Base-by-base conservation (phyloP, 306 rosid genomes). In the Oemleria cerasiformis region DNA sequence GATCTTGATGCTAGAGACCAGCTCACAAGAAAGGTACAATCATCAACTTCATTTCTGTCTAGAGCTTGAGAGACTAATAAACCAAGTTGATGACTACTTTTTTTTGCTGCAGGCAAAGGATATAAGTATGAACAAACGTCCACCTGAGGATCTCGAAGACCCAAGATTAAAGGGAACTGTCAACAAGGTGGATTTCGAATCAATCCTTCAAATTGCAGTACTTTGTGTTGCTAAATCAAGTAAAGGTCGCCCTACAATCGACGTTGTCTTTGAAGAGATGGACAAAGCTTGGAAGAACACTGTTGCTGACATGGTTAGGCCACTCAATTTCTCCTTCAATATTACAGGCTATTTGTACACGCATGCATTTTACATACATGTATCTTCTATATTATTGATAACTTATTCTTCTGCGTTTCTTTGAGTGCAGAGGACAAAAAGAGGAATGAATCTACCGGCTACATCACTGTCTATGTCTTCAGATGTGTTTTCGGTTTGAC, bases 1-100 rank as follows among this genome's bases (percentile, higher is more conserved):
- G 96, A 90, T 83, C 87, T 90, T 40, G 89, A 90, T 71, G 93
- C 90, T 11, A 79, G 98, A 85, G 93, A 88, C 71, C 98, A 92
- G 34, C 89, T 92, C 9, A 92, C 97, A 15, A 85, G 96, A 67
- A 92, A 88, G 92, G 98, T 87, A 78, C 9, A 1, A 9, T 8
- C 14, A 17, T 9, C 14, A 17, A 38, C 38, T 43, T 34, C 63
- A 30, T 45, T 62, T 34, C 43, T 58, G 6, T n/a, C 13, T 9
- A 47, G 51, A 67, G 43, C 15, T 64, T 16, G 17, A 15, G 21
- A 74, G 53, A n/a, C n/a, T 34, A 23, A n/a, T n/a, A 36, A 30
- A 58, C 43, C 25, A 57, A 14, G 19, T 40, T 40, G n/a, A 40
- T 5, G 2, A 10, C 25, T 57, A 19, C 34, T 56, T 25, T 16